Percentiles rank a stretch among this genome's conserved stretches.
Evolutionary conservation across 2,329 filamentous ascomycete species (phyloP).

Genomic region (Purpureocillium lavendulum): DNA sequence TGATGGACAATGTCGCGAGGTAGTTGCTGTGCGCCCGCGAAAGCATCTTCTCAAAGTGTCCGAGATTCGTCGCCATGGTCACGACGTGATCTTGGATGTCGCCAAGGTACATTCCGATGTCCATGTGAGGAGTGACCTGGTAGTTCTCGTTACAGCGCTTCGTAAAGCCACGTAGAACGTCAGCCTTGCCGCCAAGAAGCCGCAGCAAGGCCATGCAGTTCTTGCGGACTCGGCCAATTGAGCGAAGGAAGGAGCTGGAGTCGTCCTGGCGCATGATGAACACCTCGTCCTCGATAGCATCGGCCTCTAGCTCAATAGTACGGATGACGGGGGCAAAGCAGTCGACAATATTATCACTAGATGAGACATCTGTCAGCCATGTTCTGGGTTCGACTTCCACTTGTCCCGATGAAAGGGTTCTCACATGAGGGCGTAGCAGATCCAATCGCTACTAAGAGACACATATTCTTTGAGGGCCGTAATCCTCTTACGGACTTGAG

Average conservation of each 20-base stretch:
- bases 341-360: slow-evolving; percentile 91
- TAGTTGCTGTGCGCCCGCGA: slow-evolving; percentile 93
- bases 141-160: slow-evolving; percentile 99
- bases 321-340: slow-evolving; percentile 85
- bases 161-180: slow-evolving; percentile 93
- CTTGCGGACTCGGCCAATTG: slow-evolving; percentile 85
- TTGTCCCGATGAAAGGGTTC: slow-evolving; percentile 18
- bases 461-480: slow-evolving; percentile 91
- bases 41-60: slow-evolving; percentile 96
- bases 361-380: slow-evolving; percentile 13
- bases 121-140: slow-evolving; percentile 87
- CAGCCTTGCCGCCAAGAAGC: slow-evolving; percentile 92
- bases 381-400: too few relatives aligned
- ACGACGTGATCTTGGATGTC: slow-evolving; percentile 99
- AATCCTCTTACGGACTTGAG: slow-evolving; percentile 85
- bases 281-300: slow-evolving; percentile 90
- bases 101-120: slow-evolving; percentile 91
- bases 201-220: slow-evolving; percentile 91
- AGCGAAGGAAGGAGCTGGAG: slow-evolving; percentile 76
- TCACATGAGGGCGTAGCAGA: slow-evolving; percentile 95
- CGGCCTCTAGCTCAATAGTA: slow-evolving; percentile 79
- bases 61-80: slow-evolving; percentile 95
- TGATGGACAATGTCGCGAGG: slow-evolving; percentile 85
- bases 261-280: slow-evolving; percentile 89
- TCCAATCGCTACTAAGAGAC: slow-evolving; percentile 92